Conservation (phyloP, 108 stramenopile species). For the Nitzschia putrida region DNA sequence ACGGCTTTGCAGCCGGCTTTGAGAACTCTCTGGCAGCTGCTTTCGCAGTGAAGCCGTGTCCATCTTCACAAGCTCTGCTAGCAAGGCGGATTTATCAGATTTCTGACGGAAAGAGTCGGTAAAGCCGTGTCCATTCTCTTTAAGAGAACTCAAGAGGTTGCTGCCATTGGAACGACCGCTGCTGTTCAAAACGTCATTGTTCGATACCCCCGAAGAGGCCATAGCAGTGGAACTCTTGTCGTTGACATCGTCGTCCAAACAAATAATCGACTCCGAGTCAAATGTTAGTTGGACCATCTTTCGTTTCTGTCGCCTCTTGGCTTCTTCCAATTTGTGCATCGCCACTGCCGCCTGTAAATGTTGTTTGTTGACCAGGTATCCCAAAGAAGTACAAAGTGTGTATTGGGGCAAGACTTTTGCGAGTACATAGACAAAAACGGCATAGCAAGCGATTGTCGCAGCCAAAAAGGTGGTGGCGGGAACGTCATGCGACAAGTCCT, state of each 20-base stretch:
- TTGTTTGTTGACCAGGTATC: constrained; percentile 71
- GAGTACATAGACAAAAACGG: constrained; percentile 57
- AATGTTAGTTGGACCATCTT: constrained; percentile 20
- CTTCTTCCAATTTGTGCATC: constrained; percentile 49
- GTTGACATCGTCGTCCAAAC: background rate
- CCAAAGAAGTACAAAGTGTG: constrained; percentile 84
- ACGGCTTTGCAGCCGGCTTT: constrained; percentile 14
- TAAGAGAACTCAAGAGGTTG: background rate
- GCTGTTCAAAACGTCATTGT: background rate
- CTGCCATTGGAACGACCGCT: background rate
- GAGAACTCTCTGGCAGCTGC: constrained; percentile 23
- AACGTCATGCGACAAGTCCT: constrained; percentile 27
- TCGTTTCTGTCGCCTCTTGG: constrained; percentile 37
- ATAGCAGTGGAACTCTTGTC: background rate
- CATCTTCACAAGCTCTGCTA: constrained; percentile 41
- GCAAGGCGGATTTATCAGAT: constrained; percentile 11
- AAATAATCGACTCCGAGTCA: constrained; percentile 7
- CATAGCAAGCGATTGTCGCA: constrained; percentile 50
- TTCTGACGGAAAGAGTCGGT: background rate
- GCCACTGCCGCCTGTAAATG: constrained; percentile 55
- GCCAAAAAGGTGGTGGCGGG: constrained; percentile 30
- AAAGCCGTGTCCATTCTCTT: background rate
- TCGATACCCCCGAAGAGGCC: background rate
- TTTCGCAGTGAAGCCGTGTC: constrained; percentile 33
- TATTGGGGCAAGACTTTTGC: constrained; percentile 70